A percentile compares a stretch with the other conserved stretches of the same genome.
Conservation (phyloP, 179 eudicot genomes). For the Actinidia arguta region DNA sequence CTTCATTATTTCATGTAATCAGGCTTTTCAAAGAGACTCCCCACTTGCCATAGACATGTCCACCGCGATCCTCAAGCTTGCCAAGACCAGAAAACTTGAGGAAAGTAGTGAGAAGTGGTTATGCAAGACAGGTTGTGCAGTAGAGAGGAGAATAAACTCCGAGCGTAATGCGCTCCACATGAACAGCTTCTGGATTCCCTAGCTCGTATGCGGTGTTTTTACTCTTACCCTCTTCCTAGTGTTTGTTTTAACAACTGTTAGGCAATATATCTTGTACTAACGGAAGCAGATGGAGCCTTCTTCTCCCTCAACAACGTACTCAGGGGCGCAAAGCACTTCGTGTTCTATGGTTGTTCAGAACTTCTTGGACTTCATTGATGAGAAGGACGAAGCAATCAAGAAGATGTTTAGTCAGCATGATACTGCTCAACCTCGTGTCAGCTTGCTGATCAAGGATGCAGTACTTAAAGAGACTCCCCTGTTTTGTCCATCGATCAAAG, state of each 20-base stretch:
- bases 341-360: conserved; percentile 15
- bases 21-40: conserved; percentile 51
- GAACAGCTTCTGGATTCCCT: conserved; percentile 45
- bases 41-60: conserved; percentile 47
- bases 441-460: not conserved
- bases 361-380: conserved; percentile 35
- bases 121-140: conserved; percentile 30
- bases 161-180: conserved; percentile 33
- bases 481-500: no score
- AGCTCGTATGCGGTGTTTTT: conserved; percentile 31
- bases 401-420: conserved; percentile 19
- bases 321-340: conserved; percentile 10
- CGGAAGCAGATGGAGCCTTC: conserved; percentile 23
- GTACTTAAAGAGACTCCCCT: no score
- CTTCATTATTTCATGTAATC: not conserved
- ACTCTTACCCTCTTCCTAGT: conserved; percentile 19
- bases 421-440: not conserved
- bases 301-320: conserved; percentile 20
- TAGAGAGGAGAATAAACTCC: not conserved
- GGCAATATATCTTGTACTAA: conserved; percentile 28
- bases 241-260: conserved; percentile 25
- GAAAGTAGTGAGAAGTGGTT: conserved; percentile 48
- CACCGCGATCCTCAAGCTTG: conserved; percentile 44
- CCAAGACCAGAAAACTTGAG: conserved; percentile 46
- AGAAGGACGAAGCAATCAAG: conserved; percentile 42